These are phyloP conservation scores for Alternaria panax DNA, from an alignment of 2,329 filamentous ascomycete genomes.

Conservation along the genomic window DNA sequence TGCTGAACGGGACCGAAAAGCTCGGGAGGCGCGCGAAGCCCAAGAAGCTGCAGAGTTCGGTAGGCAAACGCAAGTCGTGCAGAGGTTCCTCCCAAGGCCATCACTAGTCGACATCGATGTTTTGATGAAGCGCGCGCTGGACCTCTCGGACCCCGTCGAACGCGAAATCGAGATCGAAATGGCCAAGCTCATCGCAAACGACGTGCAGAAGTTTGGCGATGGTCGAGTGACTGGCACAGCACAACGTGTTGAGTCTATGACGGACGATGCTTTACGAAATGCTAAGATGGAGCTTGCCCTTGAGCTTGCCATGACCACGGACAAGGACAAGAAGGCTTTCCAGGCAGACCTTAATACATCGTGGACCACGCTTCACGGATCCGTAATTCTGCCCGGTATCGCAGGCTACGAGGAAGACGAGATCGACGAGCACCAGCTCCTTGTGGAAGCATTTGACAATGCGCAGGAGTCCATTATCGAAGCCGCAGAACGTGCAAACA, in stretches of 20 bases:
- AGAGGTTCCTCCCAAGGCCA: constrained; percentile 81
- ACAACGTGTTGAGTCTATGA: constrained; percentile 68
- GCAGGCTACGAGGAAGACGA: constrained; percentile 81
- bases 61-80: constrained; percentile 89
- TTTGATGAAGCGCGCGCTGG: constrained; percentile 69
- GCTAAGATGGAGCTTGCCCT: constrained; percentile 79
- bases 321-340: constrained; percentile 61
- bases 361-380: constrained; percentile 59
- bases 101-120: constrained; percentile 72
- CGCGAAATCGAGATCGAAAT: constrained; percentile 78
- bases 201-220: constrained; percentile 78
- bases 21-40: constrained; percentile 68
- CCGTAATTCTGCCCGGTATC: constrained; percentile 73
- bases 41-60: constrained; percentile 74
- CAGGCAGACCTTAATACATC: constrained; percentile 49
- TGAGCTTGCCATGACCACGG: constrained; percentile 64
- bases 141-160: constrained; percentile 69
- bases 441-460: constrained; percentile 76
- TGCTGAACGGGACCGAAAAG: constrained; percentile 77
- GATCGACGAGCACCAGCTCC: constrained; percentile 70
- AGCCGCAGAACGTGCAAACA: constrained; percentile 80
- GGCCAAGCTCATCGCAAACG: constrained; percentile 80
- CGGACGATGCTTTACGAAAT: constrained; percentile 74
- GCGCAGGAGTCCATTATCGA: constrained; percentile 76
- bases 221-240: constrained; percentile 69